A percentile compares a stretch with the other conserved stretches of the same genome.
Conservation (phyloP, 176 grass and related monocot genomes). For the Melocanna baccifera region DNA sequence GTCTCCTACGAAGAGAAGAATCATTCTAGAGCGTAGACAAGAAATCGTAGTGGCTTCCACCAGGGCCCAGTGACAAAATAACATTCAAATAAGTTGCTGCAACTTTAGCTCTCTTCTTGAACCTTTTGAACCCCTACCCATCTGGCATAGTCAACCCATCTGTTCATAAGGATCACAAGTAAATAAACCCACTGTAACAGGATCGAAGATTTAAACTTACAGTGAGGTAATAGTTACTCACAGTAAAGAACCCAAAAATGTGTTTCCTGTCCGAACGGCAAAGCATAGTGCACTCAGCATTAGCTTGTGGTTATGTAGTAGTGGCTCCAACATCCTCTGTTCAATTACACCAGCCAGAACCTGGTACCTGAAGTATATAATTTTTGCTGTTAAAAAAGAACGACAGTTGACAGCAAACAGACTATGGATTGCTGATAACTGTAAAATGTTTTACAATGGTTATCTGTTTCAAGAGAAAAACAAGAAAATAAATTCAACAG, state of each 20-base stretch:
- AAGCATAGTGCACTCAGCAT: constrained; percentile 65
- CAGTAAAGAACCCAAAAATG: constrained; percentile 84
- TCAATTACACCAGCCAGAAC: constrained; percentile 72
- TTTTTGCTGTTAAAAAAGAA: background rate
- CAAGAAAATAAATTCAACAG: background rate
- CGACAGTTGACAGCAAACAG: background rate
- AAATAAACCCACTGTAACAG: background rate
- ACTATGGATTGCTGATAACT: background rate
- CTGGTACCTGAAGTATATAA: constrained; percentile 58
- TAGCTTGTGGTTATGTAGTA: constrained; percentile 75
- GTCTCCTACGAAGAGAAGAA: background rate
- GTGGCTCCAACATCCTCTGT: constrained; percentile 75
- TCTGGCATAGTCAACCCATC: constrained; percentile 84
- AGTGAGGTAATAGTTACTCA: constrained; percentile 27
- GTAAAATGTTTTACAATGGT: background rate
- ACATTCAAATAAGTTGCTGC: background rate
- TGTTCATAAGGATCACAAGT: constrained; percentile 28
- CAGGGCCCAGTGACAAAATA: background rate
- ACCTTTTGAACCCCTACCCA: constrained; percentile 65
- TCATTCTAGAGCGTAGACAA: background rate
- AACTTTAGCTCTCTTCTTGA: constrained; percentile 44
- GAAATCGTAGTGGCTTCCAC: background rate
- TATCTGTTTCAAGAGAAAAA: background rate
- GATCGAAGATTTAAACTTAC: background rate
- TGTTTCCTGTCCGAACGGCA: constrained; percentile 69